Percentiles rank a stretch among this genome's conserved stretches.
Evolutionary conservation across 129 eudicot genomes (phyloP).

Genomic region (Lactuca saligna): DNA sequence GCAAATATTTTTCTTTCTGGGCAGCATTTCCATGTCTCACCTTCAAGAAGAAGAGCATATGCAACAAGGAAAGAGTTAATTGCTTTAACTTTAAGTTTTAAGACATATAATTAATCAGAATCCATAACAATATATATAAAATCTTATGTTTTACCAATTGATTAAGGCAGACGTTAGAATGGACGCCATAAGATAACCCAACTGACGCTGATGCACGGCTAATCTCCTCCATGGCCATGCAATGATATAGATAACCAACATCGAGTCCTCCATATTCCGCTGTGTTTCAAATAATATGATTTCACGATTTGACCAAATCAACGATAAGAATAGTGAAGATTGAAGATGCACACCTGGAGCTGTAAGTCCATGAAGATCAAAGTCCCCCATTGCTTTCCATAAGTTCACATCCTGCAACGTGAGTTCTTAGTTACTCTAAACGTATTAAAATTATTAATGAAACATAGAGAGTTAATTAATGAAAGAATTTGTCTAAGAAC

Average conservation of each 20-base stretch:
- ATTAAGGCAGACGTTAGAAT: slow-evolving; percentile 79
- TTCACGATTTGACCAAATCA: not conserved
- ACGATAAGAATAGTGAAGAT: not conserved
- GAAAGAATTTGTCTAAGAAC: slow-evolving; percentile 26
- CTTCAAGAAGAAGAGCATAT: slow-evolving; percentile 34
- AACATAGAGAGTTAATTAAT: not conserved
- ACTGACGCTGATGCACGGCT: slow-evolving; percentile 92
- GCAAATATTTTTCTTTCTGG: slow-evolving; percentile 78
- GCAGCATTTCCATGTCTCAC: slow-evolving; percentile 75
- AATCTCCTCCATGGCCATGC: slow-evolving; percentile 88
- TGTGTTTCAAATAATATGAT: slow-evolving; percentile 12
- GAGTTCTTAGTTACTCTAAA: not conserved
- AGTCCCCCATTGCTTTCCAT: slow-evolving; percentile 95
- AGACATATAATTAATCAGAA: not conserved
- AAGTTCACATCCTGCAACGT: slow-evolving; percentile 66
- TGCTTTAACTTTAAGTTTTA: not conserved
- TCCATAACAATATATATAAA: not conserved
- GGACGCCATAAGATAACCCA: slow-evolving; percentile 85
- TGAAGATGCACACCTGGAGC: slow-evolving; percentile 55
- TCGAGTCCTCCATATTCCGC: slow-evolving; percentile 93
- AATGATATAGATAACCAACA: slow-evolving; percentile 77
- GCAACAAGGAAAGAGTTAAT: too few relatives aligned
- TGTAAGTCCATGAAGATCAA: slow-evolving; percentile 81
- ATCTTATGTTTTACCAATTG: slow-evolving; percentile 55
- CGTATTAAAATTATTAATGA: not conserved